These are phyloP conservation scores for Tulasnella sp. DNA, from an alignment of 768 basidiomycete genomes.

Conservation along the genomic window DNA sequence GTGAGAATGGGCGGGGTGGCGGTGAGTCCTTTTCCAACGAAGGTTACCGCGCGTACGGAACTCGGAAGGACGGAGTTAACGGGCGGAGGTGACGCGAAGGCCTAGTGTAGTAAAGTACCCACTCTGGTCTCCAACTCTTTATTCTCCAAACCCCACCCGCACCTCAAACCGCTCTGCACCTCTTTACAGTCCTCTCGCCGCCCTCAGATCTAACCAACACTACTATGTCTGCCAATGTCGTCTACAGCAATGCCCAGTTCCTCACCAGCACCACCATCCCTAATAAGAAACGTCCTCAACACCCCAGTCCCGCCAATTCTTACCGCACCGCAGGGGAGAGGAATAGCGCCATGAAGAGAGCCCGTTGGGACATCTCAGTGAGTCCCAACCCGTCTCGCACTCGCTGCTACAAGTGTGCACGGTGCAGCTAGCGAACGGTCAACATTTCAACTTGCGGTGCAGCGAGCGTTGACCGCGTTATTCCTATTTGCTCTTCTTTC, in stretches of 20 bases:
- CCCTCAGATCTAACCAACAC: neutral
- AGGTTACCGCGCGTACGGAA: neutral
- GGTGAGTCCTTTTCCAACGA: neutral
- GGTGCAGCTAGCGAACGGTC: neutral
- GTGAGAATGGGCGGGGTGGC: neutral
- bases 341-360: conserved; percentile 2
- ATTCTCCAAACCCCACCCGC: conserved; percentile 1
- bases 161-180: neutral
- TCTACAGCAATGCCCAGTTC: neutral
- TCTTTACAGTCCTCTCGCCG: neutral
- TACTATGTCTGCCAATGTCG: conserved; percentile 1
- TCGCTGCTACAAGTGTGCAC: neutral
- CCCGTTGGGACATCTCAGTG: conserved; percentile 10
- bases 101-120: neutral
- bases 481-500: neutral
- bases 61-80: neutral
- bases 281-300: conserved; percentile 11
- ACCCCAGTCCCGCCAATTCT: conserved; percentile 5
- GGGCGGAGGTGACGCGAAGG: neutral
- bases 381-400: neutral
- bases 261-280: neutral
- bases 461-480: neutral
- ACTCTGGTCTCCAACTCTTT: neutral
- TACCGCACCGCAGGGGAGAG: conserved; percentile 7
- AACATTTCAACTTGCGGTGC: neutral